These are phyloP conservation scores for Geotrichum histeridarum DNA, from an alignment of 1,139 yeast species.

Conservation along the genomic window DNA sequence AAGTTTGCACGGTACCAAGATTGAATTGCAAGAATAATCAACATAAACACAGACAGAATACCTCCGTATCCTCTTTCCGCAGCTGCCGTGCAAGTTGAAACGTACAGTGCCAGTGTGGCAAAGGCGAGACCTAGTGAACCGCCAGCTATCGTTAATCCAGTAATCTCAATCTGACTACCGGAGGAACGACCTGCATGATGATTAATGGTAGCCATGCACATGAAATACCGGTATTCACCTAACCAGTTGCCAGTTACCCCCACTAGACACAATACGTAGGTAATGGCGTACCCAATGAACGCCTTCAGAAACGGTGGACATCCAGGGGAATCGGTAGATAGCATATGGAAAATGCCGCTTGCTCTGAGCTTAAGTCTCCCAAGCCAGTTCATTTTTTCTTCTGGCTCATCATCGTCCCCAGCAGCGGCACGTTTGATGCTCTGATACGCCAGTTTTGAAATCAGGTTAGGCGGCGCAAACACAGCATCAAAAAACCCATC, in stretches of 20 bases:
- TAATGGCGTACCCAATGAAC: constrained; percentile 40
- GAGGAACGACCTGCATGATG: constrained; percentile 47
- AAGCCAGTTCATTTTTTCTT: background rate
- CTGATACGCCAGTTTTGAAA: constrained; percentile 23
- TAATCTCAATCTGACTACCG: constrained; percentile 49
- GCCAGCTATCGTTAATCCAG: constrained; percentile 42
- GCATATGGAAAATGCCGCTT: background rate
- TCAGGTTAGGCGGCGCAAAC: constrained; percentile 36
- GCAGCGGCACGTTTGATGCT: constrained; percentile 11
- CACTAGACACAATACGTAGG: constrained; percentile 42
- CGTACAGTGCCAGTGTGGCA: constrained; percentile 42
- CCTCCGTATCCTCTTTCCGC: constrained; percentile 46
- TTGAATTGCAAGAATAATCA: constrained; percentile 37
- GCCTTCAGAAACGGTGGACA: constrained; percentile 33
- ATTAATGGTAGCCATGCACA: constrained; percentile 42
- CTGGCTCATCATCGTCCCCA: background rate
- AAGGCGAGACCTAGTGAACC: constrained; percentile 47
- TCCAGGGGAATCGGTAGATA: background rate
- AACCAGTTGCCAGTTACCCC: constrained; percentile 41
- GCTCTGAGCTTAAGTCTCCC: background rate
- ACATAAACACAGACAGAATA: constrained; percentile 42
- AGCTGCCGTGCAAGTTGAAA: constrained; percentile 41
- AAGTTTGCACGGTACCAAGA: constrained; percentile 44
- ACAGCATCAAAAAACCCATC: constrained; percentile 48
- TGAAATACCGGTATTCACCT: constrained; percentile 38